phyloP scores from a whole-genome alignment of 2,329 filamentous ascomycete species.

The Pseudogymnoascus sp. region DNA sequence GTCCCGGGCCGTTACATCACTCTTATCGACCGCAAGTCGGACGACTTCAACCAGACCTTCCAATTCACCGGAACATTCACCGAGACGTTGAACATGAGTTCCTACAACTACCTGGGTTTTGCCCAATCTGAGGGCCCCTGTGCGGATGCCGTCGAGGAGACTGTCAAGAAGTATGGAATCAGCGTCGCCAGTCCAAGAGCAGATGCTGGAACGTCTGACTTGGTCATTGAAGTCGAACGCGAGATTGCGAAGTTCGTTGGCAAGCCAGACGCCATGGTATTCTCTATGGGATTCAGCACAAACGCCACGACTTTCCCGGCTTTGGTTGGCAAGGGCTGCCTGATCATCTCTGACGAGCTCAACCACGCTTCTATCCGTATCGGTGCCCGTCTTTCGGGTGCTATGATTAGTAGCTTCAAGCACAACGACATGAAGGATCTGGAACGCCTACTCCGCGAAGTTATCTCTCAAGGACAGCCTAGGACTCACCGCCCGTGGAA shows the following conservation, averaged over 20 bases:
- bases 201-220: conserved; percentile 78
- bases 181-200: conserved; percentile 71
- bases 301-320: conserved; percentile 91
- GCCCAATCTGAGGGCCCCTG: conserved; percentile 96
- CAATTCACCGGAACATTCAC: conserved; percentile 82
- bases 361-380: conserved; percentile 98
- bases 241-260: conserved; percentile 86
- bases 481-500: conserved; percentile 99
- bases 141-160: conserved; percentile 83
- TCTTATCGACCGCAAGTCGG: conserved; percentile 78
- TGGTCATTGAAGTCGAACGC: conserved; percentile 81
- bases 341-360: conserved; percentile 93
- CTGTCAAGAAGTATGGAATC: conserved; percentile 76
- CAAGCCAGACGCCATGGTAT: conserved; percentile 90
- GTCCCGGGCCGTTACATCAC: conserved; percentile 93
- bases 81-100: conserved; percentile 96
- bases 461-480: conserved; percentile 92
- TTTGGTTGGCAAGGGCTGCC: conserved; percentile 81
- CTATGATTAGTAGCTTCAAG: conserved; percentile 92
- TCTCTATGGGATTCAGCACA: conserved; percentile 98
- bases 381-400: conserved; percentile 84
- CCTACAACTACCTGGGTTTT: conserved; percentile 98
- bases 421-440: conserved; percentile 92
- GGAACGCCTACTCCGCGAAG: conserved; percentile 78
- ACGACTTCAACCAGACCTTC: conserved; percentile 88